A percentile compares a stretch with the other conserved stretches of the same genome.
Evolutionary conservation across 495 filamentous ascomycete genomes (phyloP).

Genomic region (Amniculicola lignicola): DNA sequence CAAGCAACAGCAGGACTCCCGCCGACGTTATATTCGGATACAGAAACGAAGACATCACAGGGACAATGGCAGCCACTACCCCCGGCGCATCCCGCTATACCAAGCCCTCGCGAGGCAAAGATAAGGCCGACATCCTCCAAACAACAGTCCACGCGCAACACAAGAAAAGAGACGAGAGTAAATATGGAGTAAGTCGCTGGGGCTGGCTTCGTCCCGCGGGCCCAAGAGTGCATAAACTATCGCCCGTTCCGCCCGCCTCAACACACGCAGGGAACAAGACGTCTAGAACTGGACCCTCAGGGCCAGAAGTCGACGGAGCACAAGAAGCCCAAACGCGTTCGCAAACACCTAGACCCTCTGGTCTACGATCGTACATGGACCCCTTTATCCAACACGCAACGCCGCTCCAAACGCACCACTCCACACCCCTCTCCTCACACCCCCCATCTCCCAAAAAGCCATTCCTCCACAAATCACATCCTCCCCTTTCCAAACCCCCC

Average conservation of each 20-base stretch:
- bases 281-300: not conserved
- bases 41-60: not conserved
- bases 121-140: too few relatives aligned
- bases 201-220: conserved; percentile 21
- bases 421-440: conserved; percentile 8
- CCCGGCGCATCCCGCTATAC: too few relatives aligned
- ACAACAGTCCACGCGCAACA: not conserved
- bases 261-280: not conserved
- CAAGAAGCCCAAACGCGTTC: too few relatives aligned
- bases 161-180: not conserved
- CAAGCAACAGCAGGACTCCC: not conserved
- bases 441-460: conserved; percentile 12
- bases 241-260: not conserved
- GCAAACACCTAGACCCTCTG: too few relatives aligned
- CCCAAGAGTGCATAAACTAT: conserved; percentile 6
- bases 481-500: not conserved
- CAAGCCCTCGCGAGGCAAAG: too few relatives aligned
- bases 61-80: too few relatives aligned
- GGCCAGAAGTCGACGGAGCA: too few relatives aligned
- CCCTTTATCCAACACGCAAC: conserved; percentile 17
- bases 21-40: conserved; percentile 5
- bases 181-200: conserved; percentile 6
- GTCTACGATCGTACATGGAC: conserved; percentile 24
- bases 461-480: not conserved
- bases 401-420: conserved; percentile 1